Evolutionary conservation across 202 grass and related monocot species (phyloP), one percentile per base, ranked within the genome.

Genomic region (Carex arenaria): DNA sequence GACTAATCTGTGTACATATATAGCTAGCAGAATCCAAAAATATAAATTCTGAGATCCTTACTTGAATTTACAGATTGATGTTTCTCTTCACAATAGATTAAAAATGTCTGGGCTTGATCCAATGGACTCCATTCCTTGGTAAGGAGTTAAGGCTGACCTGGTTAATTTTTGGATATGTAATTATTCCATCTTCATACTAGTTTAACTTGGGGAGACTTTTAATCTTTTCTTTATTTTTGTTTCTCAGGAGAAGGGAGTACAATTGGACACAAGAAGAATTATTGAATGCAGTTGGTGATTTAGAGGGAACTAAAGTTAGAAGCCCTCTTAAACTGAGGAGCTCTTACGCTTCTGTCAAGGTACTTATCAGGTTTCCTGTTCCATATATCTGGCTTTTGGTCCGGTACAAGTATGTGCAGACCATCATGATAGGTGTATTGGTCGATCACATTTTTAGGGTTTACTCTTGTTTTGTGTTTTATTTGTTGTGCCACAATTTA

Each of bases 291-390:
- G 88, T 89, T 34, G 92, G 90, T n/a, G 34, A 53, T 85, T 93
- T 91, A 82, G 84, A 92, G 70, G 78, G 84, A 75, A 82, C 84
- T 80, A 83, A 88, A 10, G 86, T 93, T 82, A 88, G 73, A 72
- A 90, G 92, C 74, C 90, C 92, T 56, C 85, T 97, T 86, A 89
- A 87, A 18, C 84, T 98, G 22, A 77, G 12, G 68, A 95, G 89
- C 79, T 93, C 91, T 84, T 95, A 98, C 89, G 91, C 89, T 79
- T 90, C 73, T 67, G 82, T 97, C 15, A 91, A 90, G 92, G 92
- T 97, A 87, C 8, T 74, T 61, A 2, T 77, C 15, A 36, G 15
- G 51, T 57, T 56, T 10, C 23, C 26, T 56, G 52, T 56, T 56
- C 52, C 51, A 34, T 56, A n/a, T 56, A 77, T 17, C 18, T 22